Conservation (phyloP, 140 eudicot genomes). For the Cichorium intybus region DNA sequence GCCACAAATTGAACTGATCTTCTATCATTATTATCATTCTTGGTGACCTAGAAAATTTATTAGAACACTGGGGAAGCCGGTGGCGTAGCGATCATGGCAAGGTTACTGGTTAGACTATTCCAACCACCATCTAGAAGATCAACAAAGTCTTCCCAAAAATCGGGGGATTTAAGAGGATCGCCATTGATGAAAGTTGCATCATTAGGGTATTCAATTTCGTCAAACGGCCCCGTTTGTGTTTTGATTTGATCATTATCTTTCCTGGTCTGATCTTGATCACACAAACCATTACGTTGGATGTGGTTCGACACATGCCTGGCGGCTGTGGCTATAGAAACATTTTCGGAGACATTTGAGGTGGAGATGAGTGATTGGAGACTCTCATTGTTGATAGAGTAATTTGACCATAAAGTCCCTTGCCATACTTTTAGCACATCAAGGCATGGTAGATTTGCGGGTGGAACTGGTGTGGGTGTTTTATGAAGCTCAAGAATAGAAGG, state of each 20-base stretch:
- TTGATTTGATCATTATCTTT: conserved; percentile 12
- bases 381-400: conserved; percentile 31
- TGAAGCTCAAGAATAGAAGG: conserved; percentile 12
- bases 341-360: conserved; percentile 17
- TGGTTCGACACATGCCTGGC: conserved; percentile 5
- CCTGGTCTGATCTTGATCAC: conserved; percentile 18
- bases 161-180: conserved; percentile 36
- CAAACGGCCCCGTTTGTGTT: conserved; percentile 21
- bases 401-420: conserved; percentile 47
- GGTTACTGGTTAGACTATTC: conserved; percentile 34
- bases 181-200: conserved; percentile 15
- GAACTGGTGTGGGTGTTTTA: conserved; percentile 13
- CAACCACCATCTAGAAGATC: conserved; percentile 42
- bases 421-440: conserved; percentile 55
- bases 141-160: conserved; percentile 41
- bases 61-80: conserved; percentile 38
- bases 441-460: conserved; percentile 32
- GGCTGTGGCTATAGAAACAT: neutral
- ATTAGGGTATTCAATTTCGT: conserved; percentile 10
- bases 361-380: conserved; percentile 43
- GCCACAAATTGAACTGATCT: conserved; percentile 7
- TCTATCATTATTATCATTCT: conserved; percentile 20
- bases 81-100: conserved; percentile 29
- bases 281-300: conserved; percentile 6
- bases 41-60: conserved; percentile 14